phyloP scores from a whole-genome alignment of 164 flowering plant genomes.

The Tetrastigma voinierianum region DNA sequence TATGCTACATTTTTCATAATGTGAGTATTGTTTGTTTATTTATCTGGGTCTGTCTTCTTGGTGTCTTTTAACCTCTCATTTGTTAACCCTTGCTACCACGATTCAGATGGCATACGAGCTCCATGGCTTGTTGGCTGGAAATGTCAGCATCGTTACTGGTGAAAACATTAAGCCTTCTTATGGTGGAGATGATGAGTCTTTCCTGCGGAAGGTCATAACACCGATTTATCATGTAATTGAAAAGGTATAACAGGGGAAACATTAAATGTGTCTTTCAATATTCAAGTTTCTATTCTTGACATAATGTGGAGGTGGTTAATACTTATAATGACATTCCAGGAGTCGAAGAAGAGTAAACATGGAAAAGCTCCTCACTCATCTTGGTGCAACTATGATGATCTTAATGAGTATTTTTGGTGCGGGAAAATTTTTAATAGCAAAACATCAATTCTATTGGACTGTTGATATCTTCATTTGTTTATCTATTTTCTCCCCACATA shows the following conservation, averaged over 20 bases:
- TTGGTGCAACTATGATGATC: conserved; percentile 99
- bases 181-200: conserved; percentile 99
- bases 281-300: conserved; percentile 4
- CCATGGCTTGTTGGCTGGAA: conserved; percentile 93
- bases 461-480: conserved; percentile 2
- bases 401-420: conserved; percentile 97
- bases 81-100: background rate
- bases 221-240: conserved; percentile 88
- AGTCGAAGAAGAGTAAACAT: conserved; percentile 61
- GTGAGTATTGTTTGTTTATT: conserved; percentile 40
- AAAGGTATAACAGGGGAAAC: conserved; percentile 45
- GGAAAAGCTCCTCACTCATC: conserved; percentile 81
- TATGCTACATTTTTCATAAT: conserved; percentile 96
- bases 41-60: conserved; percentile 1
- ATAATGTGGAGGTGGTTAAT: background rate
- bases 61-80: background rate
- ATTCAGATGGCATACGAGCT: conserved; percentile 98
- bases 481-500: conserved; percentile 7
- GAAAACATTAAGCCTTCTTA: conserved; percentile 97
- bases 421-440: conserved; percentile 18
- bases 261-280: background rate
- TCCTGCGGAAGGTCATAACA: conserved; percentile 87
- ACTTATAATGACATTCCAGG: conserved; percentile 47
- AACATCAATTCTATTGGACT: background rate
- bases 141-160: conserved; percentile 94